These are phyloP conservation scores for Nymphaea thermarum DNA, from an alignment of 164 flowering plant species.

Conservation along the genomic window DNA sequence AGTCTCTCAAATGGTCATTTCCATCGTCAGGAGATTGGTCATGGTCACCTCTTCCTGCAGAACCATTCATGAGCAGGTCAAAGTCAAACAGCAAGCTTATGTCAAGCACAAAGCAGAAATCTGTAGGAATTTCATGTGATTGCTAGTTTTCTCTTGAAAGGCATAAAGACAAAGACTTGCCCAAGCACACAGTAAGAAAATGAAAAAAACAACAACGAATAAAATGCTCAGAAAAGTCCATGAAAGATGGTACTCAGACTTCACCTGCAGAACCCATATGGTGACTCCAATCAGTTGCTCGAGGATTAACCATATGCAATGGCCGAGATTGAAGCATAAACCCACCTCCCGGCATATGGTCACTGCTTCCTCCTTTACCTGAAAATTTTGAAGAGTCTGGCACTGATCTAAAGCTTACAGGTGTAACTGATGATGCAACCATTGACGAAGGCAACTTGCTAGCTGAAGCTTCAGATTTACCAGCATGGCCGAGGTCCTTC, in stretches of 20 bases:
- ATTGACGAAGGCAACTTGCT: conserved; percentile 28
- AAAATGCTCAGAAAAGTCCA: background rate
- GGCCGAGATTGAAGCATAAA: conserved; percentile 41
- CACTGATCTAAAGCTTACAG: conserved; percentile 31
- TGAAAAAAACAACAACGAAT: background rate
- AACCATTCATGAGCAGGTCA: background rate
- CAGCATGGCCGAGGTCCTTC: conserved; percentile 26
- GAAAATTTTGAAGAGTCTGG: conserved; percentile 30
- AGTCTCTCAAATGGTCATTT: background rate
- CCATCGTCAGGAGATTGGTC: background rate
- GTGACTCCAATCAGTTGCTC: conserved; percentile 35
- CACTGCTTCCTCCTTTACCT: conserved; percentile 28
- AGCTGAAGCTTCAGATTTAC: conserved; percentile 26
- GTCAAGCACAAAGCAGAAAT: too few species aligned
- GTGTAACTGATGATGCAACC: conserved; percentile 27
- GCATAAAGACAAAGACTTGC: background rate
- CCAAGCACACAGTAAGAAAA: background rate
- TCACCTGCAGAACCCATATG: conserved; percentile 9
- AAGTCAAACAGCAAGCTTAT: too few species aligned
- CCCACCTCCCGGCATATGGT: conserved; percentile 25
- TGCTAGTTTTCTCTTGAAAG: too few species aligned
- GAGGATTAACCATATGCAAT: conserved; percentile 24
- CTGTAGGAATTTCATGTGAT: too few species aligned
- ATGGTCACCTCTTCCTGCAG: background rate
- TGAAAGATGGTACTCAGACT: background rate